These are phyloP conservation scores for Nothopassalora personata DNA, from an alignment of 2,329 filamentous ascomycete genomes.

Conservation along the genomic window DNA sequence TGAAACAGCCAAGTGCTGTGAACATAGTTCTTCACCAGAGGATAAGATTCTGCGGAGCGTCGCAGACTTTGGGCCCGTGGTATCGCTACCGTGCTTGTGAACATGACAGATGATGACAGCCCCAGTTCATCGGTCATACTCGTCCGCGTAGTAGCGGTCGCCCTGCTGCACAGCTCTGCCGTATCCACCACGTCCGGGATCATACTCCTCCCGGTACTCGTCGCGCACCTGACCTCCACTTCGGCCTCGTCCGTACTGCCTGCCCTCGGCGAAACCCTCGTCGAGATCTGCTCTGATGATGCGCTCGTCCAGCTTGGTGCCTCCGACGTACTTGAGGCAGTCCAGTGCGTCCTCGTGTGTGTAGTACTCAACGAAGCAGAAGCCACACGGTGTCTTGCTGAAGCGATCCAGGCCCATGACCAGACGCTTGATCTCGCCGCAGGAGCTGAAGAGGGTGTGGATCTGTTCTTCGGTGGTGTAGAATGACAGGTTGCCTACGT, in stretches of 20 bases:
- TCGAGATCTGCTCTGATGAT: constrained; percentile 94
- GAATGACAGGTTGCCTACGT: constrained; percentile 86
- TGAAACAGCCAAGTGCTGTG: not conserved
- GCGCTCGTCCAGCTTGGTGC: constrained; percentile 95
- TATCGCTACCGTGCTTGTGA: not conserved
- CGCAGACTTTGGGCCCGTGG: not conserved
- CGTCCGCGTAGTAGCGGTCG: constrained; percentile 25
- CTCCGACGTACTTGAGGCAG: constrained; percentile 97
- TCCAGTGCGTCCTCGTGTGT: constrained; percentile 95
- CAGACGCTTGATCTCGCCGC: constrained; percentile 95
- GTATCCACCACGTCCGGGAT: constrained; percentile 86
- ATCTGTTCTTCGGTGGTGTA: constrained; percentile 95
- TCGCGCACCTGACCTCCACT: constrained; percentile 95
- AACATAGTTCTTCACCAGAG: not conserved
- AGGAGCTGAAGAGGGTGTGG: constrained; percentile 62
- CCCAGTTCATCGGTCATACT: constrained; percentile 13
- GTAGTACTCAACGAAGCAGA: constrained; percentile 99
- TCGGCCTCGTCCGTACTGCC: constrained; percentile 91
- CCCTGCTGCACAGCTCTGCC: constrained; percentile 69
- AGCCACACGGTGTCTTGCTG: constrained; percentile 95
- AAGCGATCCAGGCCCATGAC: constrained; percentile 97
- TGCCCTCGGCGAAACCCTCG: constrained; percentile 89
- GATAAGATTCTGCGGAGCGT: not conserved
- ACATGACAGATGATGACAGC: not conserved
- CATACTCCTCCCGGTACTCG: constrained; percentile 95